These are phyloP conservation scores for Globisporangium spiculum DNA, from an alignment of 352 stramenopile genomes.

Conservation along the genomic window DNA sequence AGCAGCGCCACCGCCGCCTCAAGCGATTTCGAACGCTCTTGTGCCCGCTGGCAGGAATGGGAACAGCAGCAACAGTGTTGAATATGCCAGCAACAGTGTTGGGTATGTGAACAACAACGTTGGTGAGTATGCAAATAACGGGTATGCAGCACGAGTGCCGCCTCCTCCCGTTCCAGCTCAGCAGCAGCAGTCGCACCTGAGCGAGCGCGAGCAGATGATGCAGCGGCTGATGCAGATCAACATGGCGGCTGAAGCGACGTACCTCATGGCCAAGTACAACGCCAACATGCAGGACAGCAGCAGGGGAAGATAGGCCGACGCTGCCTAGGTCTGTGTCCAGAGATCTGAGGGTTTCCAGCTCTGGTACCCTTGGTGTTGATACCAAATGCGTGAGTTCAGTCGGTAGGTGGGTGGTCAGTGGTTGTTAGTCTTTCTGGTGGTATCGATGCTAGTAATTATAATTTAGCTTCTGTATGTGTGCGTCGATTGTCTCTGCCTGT, in stretches of 20 bases:
- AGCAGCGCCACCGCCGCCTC: not conserved
- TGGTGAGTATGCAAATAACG: not conserved
- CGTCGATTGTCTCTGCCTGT: not conserved
- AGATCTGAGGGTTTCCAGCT: not conserved
- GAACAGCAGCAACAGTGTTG: not conserved
- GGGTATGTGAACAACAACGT: not conserved
- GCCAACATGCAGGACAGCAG: conserved; percentile 38
- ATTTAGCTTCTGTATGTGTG: not conserved
- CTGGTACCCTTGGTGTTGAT: not conserved
- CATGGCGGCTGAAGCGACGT: conserved; percentile 61
- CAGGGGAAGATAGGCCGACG: not conserved
- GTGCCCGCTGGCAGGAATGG: not conserved
- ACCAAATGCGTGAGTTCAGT: not conserved
- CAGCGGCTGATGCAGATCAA: conserved; percentile 65
- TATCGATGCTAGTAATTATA: not conserved
- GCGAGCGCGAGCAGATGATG: conserved; percentile 48
- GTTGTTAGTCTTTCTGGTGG: not conserved
- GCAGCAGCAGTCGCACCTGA: conserved; percentile 16
- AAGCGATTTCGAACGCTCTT: not conserved
- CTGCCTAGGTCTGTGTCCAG: not conserved
- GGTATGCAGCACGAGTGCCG: not conserved
- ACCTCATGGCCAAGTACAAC: conserved; percentile 74
- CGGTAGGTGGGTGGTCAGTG: not conserved
- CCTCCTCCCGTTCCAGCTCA: not conserved
- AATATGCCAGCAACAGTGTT: not conserved